phyloP scores from a whole-genome alignment of 176 grass and related monocot species.

The Thalia dealbata region DNA sequence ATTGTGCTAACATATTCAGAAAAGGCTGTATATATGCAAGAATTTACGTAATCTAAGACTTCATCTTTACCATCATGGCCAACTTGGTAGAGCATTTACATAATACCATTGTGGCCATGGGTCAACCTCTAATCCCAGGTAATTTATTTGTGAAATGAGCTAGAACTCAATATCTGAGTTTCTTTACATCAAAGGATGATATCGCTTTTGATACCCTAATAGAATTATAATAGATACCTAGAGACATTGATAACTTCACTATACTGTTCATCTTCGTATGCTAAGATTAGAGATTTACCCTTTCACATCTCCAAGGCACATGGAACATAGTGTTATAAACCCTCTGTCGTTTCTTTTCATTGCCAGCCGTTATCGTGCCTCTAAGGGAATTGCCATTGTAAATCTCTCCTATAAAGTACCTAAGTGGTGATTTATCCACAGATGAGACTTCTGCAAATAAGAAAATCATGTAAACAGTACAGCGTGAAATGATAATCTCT shows the following conservation, averaged over 20 bases:
- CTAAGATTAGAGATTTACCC: slow-evolving; percentile 35
- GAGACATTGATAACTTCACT: neutral
- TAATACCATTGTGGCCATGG: neutral
- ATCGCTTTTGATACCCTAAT: neutral
- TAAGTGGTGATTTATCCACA: slow-evolving; percentile 58
- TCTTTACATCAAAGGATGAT: neutral
- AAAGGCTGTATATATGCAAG: neutral
- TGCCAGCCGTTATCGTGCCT: slow-evolving; percentile 89
- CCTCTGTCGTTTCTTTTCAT: slow-evolving; percentile 90
- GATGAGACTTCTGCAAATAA: slow-evolving; percentile 40
- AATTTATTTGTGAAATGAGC: neutral
- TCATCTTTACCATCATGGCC: neutral
- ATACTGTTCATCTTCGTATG: neutral
- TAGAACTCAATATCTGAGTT: neutral
- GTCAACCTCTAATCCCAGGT: neutral
- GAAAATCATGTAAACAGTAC: slow-evolving; percentile 14
- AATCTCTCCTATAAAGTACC: slow-evolving; percentile 84
- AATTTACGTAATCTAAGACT: neutral
- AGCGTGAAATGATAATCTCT: too few species aligned
- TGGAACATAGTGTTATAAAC: slow-evolving; percentile 99
- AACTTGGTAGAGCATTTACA: neutral
- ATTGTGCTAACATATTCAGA: neutral
- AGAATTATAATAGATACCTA: neutral
- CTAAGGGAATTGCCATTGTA: slow-evolving; percentile 84
- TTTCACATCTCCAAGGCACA: slow-evolving; percentile 98